Conservation (phyloP, 2,329 filamentous ascomycete species). For the Allantophomopsis cytisporea region DNA sequence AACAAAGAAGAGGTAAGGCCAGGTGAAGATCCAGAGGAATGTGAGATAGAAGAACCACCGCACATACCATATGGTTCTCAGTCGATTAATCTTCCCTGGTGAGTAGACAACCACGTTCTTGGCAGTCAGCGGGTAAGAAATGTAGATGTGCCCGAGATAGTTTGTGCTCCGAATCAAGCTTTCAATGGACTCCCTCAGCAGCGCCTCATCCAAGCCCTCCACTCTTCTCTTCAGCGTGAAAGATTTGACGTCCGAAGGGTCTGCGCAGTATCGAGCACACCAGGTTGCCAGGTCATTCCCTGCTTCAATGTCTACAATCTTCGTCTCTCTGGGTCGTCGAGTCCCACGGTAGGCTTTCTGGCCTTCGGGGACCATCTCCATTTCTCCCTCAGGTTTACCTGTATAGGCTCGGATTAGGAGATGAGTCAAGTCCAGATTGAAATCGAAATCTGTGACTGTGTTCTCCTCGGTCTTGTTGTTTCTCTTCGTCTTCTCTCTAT, state of each 20-base stretch:
- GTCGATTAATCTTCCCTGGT: constrained; percentile 44
- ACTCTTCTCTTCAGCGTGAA: constrained; percentile 39
- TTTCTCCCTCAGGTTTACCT: background rate
- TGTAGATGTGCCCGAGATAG: constrained; percentile 47
- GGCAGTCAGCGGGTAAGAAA: constrained; percentile 46
- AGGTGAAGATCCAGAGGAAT: constrained; percentile 55
- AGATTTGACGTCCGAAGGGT: constrained; percentile 39
- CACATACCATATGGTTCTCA: constrained; percentile 51
- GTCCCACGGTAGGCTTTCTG: constrained; percentile 54
- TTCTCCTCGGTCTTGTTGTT: constrained; percentile 33
- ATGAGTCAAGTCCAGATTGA: constrained; percentile 43
- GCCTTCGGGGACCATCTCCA: constrained; percentile 6
- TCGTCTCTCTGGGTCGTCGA: constrained; percentile 37
- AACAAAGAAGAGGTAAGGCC: constrained; percentile 55
- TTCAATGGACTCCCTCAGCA: constrained; percentile 36
- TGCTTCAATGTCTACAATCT: constrained; percentile 18
- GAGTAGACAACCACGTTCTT: constrained; percentile 49
- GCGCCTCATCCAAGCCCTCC: constrained; percentile 43
- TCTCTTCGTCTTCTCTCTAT: constrained; percentile 16
- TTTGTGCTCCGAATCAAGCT: constrained; percentile 48
- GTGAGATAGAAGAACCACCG: constrained; percentile 51
- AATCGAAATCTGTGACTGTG: constrained; percentile 42
- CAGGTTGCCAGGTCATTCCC: constrained; percentile 25
- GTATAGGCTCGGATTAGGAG: constrained; percentile 31
- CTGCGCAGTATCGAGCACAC: constrained; percentile 55